phyloP scores from a whole-genome alignment of 495 filamentous ascomycete genomes.

The Margaritispora aquatica region DNA sequence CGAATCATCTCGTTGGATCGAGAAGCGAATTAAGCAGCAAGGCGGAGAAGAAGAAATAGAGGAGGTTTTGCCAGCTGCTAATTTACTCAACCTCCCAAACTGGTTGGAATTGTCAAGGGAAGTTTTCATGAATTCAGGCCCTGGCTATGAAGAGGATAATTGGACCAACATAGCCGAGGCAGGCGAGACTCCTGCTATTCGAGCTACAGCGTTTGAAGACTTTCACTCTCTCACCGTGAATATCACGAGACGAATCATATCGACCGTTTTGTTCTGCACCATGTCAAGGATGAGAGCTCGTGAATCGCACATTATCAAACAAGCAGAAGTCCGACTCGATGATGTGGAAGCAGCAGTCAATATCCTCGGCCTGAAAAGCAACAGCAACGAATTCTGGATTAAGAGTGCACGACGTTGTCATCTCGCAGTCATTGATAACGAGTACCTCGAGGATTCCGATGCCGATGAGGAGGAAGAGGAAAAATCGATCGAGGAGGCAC shows the following conservation, averaged over 20 bases:
- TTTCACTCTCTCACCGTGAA: slow-evolving; percentile 62
- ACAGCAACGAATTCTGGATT: slow-evolving; percentile 52
- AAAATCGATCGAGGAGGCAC: no score
- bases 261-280: slow-evolving; percentile 59
- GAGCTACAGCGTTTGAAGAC: slow-evolving; percentile 61
- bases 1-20: slow-evolving; percentile 34
- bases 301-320: slow-evolving; percentile 30
- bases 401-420: slow-evolving; percentile 50
- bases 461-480: slow-evolving; percentile 13
- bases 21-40: slow-evolving; percentile 22
- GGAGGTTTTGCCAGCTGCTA: slow-evolving; percentile 40
- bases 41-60: slow-evolving; percentile 28
- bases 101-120: slow-evolving; percentile 61
- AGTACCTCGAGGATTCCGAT: slow-evolving; percentile 4
- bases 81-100: slow-evolving; percentile 48
- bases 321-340: slow-evolving; percentile 37
- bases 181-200: slow-evolving; percentile 57
- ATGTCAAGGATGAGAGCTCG: slow-evolving; percentile 46
- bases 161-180: slow-evolving; percentile 48
- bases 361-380: slow-evolving; percentile 40
- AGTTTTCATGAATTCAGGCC: slow-evolving; percentile 73
- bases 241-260: slow-evolving; percentile 62
- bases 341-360: slow-evolving; percentile 65
- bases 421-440: slow-evolving; percentile 46
- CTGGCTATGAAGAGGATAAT: slow-evolving; percentile 48